These are phyloP conservation scores for Chaetomium fimeti DNA, from an alignment of 495 filamentous ascomycete genomes.

Conservation along the genomic window DNA sequence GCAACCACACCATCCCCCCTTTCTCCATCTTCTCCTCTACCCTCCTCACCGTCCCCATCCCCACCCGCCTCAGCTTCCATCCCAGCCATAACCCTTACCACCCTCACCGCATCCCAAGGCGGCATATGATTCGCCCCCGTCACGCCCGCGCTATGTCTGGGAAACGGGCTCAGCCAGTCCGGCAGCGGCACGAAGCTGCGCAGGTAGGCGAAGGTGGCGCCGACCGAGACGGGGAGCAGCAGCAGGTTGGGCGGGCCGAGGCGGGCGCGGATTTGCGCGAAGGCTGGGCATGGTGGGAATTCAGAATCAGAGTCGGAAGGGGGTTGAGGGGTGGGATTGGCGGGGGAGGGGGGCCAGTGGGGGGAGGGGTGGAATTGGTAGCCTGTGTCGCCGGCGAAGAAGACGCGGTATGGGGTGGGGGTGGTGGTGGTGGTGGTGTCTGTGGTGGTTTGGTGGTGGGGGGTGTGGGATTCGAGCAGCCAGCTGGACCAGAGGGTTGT, in stretches of 20 bases:
- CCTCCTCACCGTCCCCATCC: too few species aligned
- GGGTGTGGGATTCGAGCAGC: constrained; percentile 36
- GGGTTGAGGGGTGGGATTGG: not conserved
- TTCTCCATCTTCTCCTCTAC: not conserved
- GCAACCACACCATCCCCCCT: constrained; percentile 19
- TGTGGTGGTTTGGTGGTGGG: constrained; percentile 4
- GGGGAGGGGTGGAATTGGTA: constrained; percentile 35
- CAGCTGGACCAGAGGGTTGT: constrained; percentile 55
- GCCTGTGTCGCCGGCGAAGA: constrained; percentile 37
- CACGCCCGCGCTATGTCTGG: constrained; percentile 28
- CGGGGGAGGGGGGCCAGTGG: constrained; percentile 31
- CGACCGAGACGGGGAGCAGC: constrained; percentile 33
- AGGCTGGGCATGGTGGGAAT: constrained; percentile 33
- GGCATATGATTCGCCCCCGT: constrained; percentile 36
- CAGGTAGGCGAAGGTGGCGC: constrained; percentile 34
- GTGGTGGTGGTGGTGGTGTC: constrained; percentile 1
- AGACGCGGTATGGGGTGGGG: constrained; percentile 21
- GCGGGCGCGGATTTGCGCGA: constrained; percentile 26
- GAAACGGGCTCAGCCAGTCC: constrained; percentile 32
- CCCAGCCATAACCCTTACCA: constrained; percentile 31
- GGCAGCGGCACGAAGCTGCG: constrained; percentile 33
- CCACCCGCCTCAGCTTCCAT: not conserved
- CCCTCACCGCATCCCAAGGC: constrained; percentile 37
- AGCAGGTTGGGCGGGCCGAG: constrained; percentile 30
- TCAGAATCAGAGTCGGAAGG: too few species aligned